Evolutionary conservation across 495 filamentous ascomycete genomes (phyloP), one percentile per base, ranked within the genome.

Genomic region (Stereocaulon alpinum): DNA sequence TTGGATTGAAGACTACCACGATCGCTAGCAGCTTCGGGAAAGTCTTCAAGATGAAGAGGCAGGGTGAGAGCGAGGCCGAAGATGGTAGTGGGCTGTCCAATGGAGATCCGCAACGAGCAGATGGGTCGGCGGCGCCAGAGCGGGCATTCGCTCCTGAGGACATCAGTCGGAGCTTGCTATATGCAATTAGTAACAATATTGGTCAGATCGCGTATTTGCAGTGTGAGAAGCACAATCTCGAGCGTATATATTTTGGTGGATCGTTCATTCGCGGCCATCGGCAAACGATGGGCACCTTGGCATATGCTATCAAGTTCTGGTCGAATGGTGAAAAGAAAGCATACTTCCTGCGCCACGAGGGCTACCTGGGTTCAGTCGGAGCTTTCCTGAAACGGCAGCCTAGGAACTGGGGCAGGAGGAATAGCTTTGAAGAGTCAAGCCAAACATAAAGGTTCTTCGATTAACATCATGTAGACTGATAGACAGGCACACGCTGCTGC

Each of bases 21-120:
- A 98, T 98, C 65, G 93, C 93, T 18, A 91, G 86, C 71, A 93
- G 87, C 22, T 98, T 97, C 65, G 93, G 93, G 24, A 98, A 98
- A 70, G 91, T 98, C 11, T 92, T 95, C 68, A 83, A 86, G 54
- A 83, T 88, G 79, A 94, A 95, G 72, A 80, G 82, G 59, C 76
- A 80, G 56, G 87, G 86, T 14, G 88, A 92, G 69, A 76, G 76
- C 44, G 80, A 82, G 49, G 87, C 87, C n/a, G 87, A 93, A 70
- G 88, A 91, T 65, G 83, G 80, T 50, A 83, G 82, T 59, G 82
- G 81, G 4, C 70, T 83, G 50, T 73, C 73, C 32, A 79, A 83
- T 53, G 77, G 79, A 41, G 79, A 85, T 43, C 45, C 62, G 2
- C 66, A 69, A 40, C 49, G 59, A 17, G 56, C 58, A 12, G 52